A percentile compares a stretch with the other conserved stretches of the same genome.
These are phyloP conservation scores for Mycena albidolilacea DNA, from an alignment of 768 basidiomycete species.

Conservation along the genomic window DNA sequence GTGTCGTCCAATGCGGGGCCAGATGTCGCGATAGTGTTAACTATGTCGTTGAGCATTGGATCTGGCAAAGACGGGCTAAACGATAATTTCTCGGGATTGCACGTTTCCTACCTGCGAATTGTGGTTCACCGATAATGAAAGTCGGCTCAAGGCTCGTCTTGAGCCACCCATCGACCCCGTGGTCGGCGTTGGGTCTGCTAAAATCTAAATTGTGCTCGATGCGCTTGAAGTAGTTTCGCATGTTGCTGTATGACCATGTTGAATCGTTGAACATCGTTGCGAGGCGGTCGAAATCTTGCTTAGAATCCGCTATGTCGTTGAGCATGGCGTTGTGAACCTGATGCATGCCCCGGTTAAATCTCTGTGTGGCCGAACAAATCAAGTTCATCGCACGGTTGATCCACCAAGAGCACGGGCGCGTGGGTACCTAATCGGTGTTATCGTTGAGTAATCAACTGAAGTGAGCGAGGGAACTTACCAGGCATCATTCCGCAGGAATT, in stretches of 20 bases:
- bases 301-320: slow-evolving; percentile 5
- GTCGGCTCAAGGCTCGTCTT: slow-evolving; percentile 44
- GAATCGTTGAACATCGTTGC: slow-evolving; percentile 43
- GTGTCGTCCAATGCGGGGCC: slow-evolving; percentile 40
- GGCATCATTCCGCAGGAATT: slow-evolving; percentile 45
- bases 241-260: slow-evolving; percentile 48
- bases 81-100: background rate
- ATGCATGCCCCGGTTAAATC: too few relatives aligned
- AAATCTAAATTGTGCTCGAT: slow-evolving; percentile 46
- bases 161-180: slow-evolving; percentile 50
- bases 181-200: slow-evolving; percentile 41
- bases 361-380: background rate
- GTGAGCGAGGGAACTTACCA: slow-evolving; percentile 35
- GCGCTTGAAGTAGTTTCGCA: slow-evolving; percentile 48
- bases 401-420: slow-evolving; percentile 49
- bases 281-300: slow-evolving; percentile 11
- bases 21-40: slow-evolving; percentile 31
- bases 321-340: slow-evolving; percentile 25
- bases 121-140: slow-evolving; percentile 39
- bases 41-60: slow-evolving; percentile 40
- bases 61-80: slow-evolving; percentile 31
- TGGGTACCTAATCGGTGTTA: slow-evolving; percentile 45
- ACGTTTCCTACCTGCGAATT: slow-evolving; percentile 40
- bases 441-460: background rate
- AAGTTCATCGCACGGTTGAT: slow-evolving; percentile 43